phyloP scores from a whole-genome alignment of 495 filamentous ascomycete species.

The Neurospora sp. region DNA sequence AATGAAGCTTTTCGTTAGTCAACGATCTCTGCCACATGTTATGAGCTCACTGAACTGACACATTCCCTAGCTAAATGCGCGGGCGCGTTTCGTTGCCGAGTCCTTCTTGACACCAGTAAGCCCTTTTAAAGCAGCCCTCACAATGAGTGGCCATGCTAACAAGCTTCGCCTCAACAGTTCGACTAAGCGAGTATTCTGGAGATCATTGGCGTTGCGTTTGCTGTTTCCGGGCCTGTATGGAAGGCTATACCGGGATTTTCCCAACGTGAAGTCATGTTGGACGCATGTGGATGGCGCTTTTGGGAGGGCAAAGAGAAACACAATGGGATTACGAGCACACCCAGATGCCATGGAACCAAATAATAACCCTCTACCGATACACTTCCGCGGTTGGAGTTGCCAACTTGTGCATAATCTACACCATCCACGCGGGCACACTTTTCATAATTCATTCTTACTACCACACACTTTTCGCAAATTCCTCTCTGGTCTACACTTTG shows the following conservation, averaged over 20 bases:
- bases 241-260: not conserved
- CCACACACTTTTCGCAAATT: not conserved
- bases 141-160: not conserved
- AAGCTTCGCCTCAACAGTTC: slow-evolving; percentile 10
- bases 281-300: not conserved
- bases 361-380: not conserved
- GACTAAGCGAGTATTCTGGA: slow-evolving; percentile 11
- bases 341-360: not conserved
- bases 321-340: not conserved
- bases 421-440: not conserved
- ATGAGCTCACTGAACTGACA: slow-evolving; percentile 8
- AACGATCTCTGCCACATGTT: not conserved
- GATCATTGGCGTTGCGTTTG: not conserved
- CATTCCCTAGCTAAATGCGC: slow-evolving; percentile 70
- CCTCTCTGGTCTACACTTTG: not conserved
- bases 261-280: not conserved
- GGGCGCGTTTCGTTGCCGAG: slow-evolving; percentile 95
- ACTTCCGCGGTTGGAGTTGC: not conserved
- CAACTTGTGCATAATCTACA: not conserved
- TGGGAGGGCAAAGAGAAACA: not conserved
- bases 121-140: not conserved
- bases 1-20: slow-evolving; percentile 93
- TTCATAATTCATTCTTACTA: not conserved
- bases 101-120: slow-evolving; percentile 93
- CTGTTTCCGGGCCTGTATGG: not conserved